Evolutionary conservation across 2,329 filamentous ascomycete genomes (phyloP), one percentile per base, ranked within the genome.

Genomic region (Westerdykella ornata): DNA sequence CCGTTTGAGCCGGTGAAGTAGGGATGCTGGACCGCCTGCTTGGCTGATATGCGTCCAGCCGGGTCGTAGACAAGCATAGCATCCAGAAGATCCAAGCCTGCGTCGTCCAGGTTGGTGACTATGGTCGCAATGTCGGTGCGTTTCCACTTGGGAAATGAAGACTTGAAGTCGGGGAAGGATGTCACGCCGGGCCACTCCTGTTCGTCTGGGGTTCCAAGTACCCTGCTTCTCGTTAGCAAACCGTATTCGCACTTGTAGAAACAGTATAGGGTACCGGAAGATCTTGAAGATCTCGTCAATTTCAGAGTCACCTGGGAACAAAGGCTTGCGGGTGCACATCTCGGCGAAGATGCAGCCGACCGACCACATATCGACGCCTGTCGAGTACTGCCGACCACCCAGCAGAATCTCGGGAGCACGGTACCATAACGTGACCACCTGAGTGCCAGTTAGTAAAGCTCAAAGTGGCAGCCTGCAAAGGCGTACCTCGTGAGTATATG

Each of bases 201-300:
- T 62, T 95, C 88, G 40, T 80, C 80, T 3, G 88, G 88, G 3
- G 89, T 95, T 51, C 88, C 88, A 30, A 95, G 78, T 28, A 88
- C 54, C 16, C 58, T 65, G 36, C 7, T 1, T 2, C 4, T 4
- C 15, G 37, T 60, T 43, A 60, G 49, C 16, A 13, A 26, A 26
- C 3, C 2, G 4, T 2, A 2, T 26, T 4, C 26, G 22, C 12
- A 34, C 18, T 8, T 35, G 38, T n/a, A 22, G 29, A 11, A 35
- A 11, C 3, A 54, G 7, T 4, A n/a, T n/a, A 26, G 2, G 75
- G 57, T 72, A 88, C 86, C 82, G 80, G 81, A 95, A 95, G 63
- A 84, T 94, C 72, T 90, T 92, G 76, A 94, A 94, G 61, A 94
- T 94, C 68, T 94, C 87, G 60, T 94, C 87, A 68, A 94, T 94